phyloP scores from a whole-genome alignment of 2,329 filamentous ascomycete genomes.

The Capronia coronata region DNA sequence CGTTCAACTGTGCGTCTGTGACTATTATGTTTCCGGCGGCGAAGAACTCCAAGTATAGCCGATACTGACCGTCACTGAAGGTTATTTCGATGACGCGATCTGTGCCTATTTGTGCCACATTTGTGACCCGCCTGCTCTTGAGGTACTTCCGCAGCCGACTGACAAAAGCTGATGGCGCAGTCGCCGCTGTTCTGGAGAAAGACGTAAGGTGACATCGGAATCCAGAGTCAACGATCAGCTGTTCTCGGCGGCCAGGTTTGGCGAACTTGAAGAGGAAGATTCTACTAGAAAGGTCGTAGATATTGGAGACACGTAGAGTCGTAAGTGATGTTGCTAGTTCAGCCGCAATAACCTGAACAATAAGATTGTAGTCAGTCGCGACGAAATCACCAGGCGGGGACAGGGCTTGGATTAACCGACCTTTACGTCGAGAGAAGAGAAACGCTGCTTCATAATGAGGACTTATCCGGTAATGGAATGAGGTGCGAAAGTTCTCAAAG shows the following conservation, averaged over 20 bases:
- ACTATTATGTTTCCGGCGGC: conserved; percentile 91
- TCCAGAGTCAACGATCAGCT: conserved; percentile 86
- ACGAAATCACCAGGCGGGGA: not conserved
- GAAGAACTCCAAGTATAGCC: conserved; percentile 90
- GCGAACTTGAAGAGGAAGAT: conserved; percentile 95
- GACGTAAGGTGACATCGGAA: conserved; percentile 93
- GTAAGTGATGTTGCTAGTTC: conserved; percentile 75
- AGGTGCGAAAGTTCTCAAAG: not conserved
- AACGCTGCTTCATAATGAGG: conserved; percentile 52
- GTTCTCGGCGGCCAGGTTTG: conserved; percentile 80
- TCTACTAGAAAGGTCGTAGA: conserved; percentile 84
- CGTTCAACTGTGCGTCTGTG: conserved; percentile 75
- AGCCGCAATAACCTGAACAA: conserved; percentile 75
- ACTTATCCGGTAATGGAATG: not conserved
- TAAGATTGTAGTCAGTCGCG: conserved; percentile 15
- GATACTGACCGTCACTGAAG: conserved; percentile 86
- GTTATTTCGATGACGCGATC: conserved; percentile 87
- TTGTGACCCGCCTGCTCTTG: conserved; percentile 76
- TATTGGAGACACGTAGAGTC: conserved; percentile 76
- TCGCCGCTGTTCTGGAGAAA: conserved; percentile 79
- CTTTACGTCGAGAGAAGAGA: conserved; percentile 54
- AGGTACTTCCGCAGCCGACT: conserved; percentile 77
- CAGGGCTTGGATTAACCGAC: conserved; percentile 31
- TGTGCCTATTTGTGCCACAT: conserved; percentile 78
- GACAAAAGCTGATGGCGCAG: conserved; percentile 79